Conservation (phyloP, 495 filamentous ascomycete species). For the Oidiodendron maius region DNA sequence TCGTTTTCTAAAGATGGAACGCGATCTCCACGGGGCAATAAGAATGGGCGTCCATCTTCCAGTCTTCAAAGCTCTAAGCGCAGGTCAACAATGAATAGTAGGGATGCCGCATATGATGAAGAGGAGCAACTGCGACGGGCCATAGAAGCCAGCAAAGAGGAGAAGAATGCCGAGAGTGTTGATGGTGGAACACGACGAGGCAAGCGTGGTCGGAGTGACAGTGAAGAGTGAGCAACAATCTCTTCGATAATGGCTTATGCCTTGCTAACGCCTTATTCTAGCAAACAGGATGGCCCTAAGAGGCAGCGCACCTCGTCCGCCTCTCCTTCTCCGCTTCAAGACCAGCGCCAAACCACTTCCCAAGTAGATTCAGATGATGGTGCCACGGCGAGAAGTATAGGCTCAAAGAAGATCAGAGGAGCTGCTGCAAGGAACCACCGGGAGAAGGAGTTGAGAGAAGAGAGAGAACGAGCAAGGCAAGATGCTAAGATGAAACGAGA, state of each 20-base stretch:
- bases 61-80: conserved; percentile 59
- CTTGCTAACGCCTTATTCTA: conserved; percentile 14
- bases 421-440: conserved; percentile 61
- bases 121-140: conserved; percentile 84
- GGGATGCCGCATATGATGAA: conserved; percentile 92
- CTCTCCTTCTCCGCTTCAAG: conserved; percentile 51
- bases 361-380: conserved; percentile 67
- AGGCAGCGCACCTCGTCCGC: conserved; percentile 72
- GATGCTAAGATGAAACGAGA: conserved; percentile 73
- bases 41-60: conserved; percentile 39
- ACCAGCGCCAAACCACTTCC: conserved; percentile 41
- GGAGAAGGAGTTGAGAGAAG: conserved; percentile 69
- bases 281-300: conserved; percentile 46
- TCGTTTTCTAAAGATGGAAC: conserved; percentile 52
- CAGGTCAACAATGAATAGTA: conserved; percentile 95
- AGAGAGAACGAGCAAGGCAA: conserved; percentile 59
- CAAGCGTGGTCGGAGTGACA: conserved; percentile 85
- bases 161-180: conserved; percentile 37
- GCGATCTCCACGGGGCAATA: conserved; percentile 44
- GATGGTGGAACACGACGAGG: conserved; percentile 53
- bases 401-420: conserved; percentile 56
- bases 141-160: conserved; percentile 90
- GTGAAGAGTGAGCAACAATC: conserved; percentile 69
- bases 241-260: background rate
- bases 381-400: conserved; percentile 35